Base-by-base conservation (phyloP, 1,284 basidiomycete genomes). In the Prillingera fragicola region DNA sequence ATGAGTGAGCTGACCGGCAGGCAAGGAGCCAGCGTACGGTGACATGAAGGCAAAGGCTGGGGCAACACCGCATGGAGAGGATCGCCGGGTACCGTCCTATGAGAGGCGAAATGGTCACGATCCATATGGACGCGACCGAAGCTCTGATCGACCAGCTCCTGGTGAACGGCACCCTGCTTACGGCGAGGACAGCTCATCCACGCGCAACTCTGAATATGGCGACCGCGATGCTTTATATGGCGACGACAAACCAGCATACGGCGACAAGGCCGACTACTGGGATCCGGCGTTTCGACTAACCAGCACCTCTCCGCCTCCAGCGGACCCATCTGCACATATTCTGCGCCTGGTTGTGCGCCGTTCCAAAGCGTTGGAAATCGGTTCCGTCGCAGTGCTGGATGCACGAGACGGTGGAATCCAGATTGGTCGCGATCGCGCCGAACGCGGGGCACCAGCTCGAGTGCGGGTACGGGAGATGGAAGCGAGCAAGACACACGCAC, bases 391-490 rank as follows among this genome's bases (percentile, higher is more conserved):
- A 0, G 48, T 72, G 8, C 56, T 72, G 23, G 70, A 72, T 38
- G 51, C 63, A n/a, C 49, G 68, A 10, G 56, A 60, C 23, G 59
- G 54, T 5, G 69, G 70, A 0, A 54, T 68, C 23, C 59, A 67
- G 24, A 21, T 72, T 5, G 70, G 67, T 3, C 55, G 70, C 18
- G 70, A 72, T 50, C 46, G 65, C 23, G 53, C 50, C 15, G 59
- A 61, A 33, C 52, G 45, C 9, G 59, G 58, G 6, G 60, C 51
- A 6, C 43, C 45, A 8, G 54, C 66, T 0, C 58, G 68, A 25
- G 17, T 72, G 3, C 45, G 70, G 26, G 40, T 70, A 18, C 60
- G 60, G 35, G 70, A 70, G 55, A 69, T 72, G 69, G 59, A 62
- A 37, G 67, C 67, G 8, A 69, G 66, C 54, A 70, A 70, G 45